phyloP scores from a whole-genome alignment of 305 asterid species.

The Solanum chacoense region DNA sequence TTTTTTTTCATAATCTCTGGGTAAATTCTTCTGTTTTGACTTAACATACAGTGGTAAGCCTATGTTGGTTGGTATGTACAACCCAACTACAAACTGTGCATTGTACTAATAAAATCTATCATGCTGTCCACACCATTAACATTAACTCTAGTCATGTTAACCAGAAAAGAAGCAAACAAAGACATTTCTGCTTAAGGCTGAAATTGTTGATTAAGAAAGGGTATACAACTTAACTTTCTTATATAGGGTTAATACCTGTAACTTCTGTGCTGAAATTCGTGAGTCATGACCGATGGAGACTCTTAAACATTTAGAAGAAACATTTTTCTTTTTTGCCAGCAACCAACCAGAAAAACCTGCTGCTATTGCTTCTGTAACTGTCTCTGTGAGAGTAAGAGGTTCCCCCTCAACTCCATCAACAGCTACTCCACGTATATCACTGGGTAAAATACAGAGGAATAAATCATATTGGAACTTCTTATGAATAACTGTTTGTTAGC shows the following conservation, averaged over 20 bases:
- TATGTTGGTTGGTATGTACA: not conserved
- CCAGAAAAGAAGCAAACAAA: not conserved
- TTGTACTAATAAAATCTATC: not conserved
- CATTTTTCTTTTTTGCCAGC: conserved; percentile 51
- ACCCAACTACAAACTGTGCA: not conserved
- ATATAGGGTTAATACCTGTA: conserved; percentile 47
- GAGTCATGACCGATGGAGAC: conserved; percentile 96
- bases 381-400: conserved; percentile 71
- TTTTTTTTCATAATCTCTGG: not conserved
- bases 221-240: not conserved
- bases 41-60: not conserved
- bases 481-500: not conserved
- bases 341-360: conserved; percentile 93
- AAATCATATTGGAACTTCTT: not conserved
- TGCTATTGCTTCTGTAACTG: conserved; percentile 94
- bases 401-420: conserved; percentile 93
- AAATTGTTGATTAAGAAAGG: not conserved
- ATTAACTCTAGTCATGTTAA: not conserved
- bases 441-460: conserved; percentile 13
- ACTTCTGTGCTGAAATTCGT: conserved; percentile 78
- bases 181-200: not conserved
- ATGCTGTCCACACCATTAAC: not conserved
- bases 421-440: conserved; percentile 99
- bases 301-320: conserved; percentile 48
- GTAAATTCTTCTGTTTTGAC: not conserved